Conservation (phyloP, 1,139 yeast genomes). For the Pneumocystis murina region DNA sequence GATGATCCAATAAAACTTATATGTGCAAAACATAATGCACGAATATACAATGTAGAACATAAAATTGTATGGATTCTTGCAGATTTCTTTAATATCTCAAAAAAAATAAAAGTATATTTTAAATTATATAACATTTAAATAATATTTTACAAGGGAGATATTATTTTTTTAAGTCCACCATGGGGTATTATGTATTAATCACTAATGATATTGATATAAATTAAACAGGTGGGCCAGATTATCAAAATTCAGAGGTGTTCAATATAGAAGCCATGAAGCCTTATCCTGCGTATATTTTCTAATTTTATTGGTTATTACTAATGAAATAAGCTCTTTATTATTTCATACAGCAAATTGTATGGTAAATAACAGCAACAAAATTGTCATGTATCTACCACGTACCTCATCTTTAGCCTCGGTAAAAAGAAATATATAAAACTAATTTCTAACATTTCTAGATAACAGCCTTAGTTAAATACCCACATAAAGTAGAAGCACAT, state of each 20-base stretch:
- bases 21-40: slow-evolving; percentile 60
- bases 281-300: slow-evolving; percentile 3
- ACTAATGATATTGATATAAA: not conserved
- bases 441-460: not conserved
- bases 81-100: slow-evolving; percentile 34
- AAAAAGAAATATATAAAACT: not conserved
- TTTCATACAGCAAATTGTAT: not conserved
- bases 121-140: not conserved
- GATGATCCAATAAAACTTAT: slow-evolving; percentile 41
- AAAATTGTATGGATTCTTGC: slow-evolving; percentile 36
- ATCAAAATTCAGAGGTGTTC: slow-evolving; percentile 6
- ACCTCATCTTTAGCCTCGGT: slow-evolving; percentile 6
- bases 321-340: not conserved
- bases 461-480: slow-evolving; percentile 3
- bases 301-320: not conserved
- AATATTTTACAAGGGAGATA: not conserved
- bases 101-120: slow-evolving; percentile 4
- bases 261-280: slow-evolving; percentile 9
- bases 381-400: slow-evolving; percentile 9
- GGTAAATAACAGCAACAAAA: slow-evolving; percentile 2
- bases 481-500: slow-evolving; percentile 6
- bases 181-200: slow-evolving; percentile 5
- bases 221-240: slow-evolving; percentile 8
- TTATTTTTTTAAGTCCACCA: slow-evolving; percentile 8
- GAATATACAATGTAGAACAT: slow-evolving; percentile 46